Evolutionary conservation across 768 basidiomycete genomes (phyloP).

Genomic region (Lactarius indigo): DNA sequence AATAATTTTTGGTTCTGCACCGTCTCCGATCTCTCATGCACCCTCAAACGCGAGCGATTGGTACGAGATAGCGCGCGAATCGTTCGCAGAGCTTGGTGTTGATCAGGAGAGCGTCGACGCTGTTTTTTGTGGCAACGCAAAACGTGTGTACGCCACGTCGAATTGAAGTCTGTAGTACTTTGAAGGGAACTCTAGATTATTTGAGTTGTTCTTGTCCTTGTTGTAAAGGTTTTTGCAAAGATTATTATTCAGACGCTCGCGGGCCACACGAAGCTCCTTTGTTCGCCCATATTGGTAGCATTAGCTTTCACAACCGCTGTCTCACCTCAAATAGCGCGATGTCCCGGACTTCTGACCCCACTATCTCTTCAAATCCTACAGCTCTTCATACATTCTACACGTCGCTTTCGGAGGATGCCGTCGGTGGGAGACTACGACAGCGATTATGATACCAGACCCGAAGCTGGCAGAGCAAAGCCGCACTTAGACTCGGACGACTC

Average conservation of each 20-base stretch:
- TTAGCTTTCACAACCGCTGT: not conserved
- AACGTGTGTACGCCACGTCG: slow-evolving; percentile 37
- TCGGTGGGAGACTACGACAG: slow-evolving; percentile 16
- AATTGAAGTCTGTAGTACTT: not conserved
- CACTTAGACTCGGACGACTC: slow-evolving; percentile 20
- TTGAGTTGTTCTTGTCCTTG: slow-evolving; percentile 2
- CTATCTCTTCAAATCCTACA: not conserved
- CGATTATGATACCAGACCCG: slow-evolving; percentile 22
- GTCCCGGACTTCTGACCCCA: not conserved
- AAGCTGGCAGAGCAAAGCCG: slow-evolving; percentile 17
- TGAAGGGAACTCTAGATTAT: not conserved
- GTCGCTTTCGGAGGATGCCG: slow-evolving; percentile 3
- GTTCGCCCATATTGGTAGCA: slow-evolving; percentile 17
- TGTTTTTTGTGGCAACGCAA: slow-evolving; percentile 59
- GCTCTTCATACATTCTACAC: not conserved
- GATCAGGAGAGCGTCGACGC: slow-evolving; percentile 76
- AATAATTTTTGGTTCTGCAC: slow-evolving; percentile 79
- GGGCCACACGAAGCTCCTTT: slow-evolving; percentile 1
- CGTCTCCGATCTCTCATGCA: slow-evolving; percentile 48
- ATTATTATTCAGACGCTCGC: not conserved
- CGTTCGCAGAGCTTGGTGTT: slow-evolving; percentile 72
- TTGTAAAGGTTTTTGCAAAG: slow-evolving; percentile 5
- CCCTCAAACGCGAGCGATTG: slow-evolving; percentile 59
- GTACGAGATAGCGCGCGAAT: slow-evolving; percentile 79
- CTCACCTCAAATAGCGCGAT: slow-evolving; percentile 8